Conservation (phyloP, 1,284 basidiomycete genomes). For the Stygiomarasmius scandens region DNA sequence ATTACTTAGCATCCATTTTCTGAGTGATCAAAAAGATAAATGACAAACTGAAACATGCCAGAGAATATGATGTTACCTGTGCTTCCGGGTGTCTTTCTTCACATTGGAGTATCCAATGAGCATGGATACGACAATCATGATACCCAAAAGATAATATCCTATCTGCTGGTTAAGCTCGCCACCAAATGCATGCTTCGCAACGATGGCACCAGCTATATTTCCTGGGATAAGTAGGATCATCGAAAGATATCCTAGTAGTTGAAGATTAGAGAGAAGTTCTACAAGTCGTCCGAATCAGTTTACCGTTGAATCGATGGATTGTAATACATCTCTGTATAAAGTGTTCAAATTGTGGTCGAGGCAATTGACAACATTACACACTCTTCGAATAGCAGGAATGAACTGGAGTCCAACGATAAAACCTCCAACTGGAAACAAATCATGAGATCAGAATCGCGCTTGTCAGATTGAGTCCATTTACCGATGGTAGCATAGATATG, state of each 20-base stretch:
- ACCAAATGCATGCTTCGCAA: conserved; percentile 25
- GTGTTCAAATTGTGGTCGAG: neutral
- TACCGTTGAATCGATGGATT: conserved; percentile 27
- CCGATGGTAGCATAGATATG: conserved; percentile 29
- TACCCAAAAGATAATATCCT: conserved; percentile 25
- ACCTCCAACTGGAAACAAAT: conserved; percentile 24
- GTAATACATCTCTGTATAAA: conserved; percentile 19
- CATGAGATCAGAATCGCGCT: neutral
- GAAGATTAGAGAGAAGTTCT: neutral
- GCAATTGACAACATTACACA: conserved; percentile 8
- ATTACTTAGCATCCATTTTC: conserved; percentile 33
- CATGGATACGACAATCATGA: conserved; percentile 23
- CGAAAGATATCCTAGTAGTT: conserved; percentile 12
- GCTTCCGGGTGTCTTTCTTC: conserved; percentile 24
- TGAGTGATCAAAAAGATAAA: too few relatives aligned
- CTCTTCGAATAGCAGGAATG: conserved; percentile 28
- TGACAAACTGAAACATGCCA: too few relatives aligned
- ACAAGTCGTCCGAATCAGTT: neutral
- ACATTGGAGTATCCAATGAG: conserved; percentile 25
- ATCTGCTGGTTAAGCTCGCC: conserved; percentile 28
- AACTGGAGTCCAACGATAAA: conserved; percentile 26
- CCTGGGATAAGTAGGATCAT: conserved; percentile 22
- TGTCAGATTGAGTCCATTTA: conserved; percentile 11
- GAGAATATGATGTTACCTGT: too few relatives aligned
- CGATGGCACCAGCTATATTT: conserved; percentile 25